Base-by-base conservation (phyloP, 2,329 filamentous ascomycete species). In the Coniochaeta prunicola region DNA sequence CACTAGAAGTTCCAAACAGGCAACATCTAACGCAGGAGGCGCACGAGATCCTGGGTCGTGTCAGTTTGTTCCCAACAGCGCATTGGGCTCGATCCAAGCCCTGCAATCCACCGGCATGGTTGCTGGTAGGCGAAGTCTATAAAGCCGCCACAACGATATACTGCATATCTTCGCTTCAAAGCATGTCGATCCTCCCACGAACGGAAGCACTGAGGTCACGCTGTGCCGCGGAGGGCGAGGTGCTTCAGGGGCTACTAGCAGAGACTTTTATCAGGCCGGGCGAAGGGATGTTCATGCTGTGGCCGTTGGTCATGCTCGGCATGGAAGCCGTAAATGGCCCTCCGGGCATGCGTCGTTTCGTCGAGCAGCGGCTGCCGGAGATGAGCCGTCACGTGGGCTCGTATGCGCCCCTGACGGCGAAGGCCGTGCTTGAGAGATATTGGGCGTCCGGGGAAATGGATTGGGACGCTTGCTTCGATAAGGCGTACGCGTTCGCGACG, bases 391-490 rank as follows among this genome's bases (percentile, higher is more conserved):
- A 63, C 12, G 58, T 66, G 4, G 71, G 70, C 2, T 68, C 68
- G 1, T 67, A 66, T 40, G 63, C 65, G 17, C 72, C 73, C 4
- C 60, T 72, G 26, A 62, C 63, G 24, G 71, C 70, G 2, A 70
- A 69, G 58, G 38, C 28, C 0, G 62, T 72, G 1, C 63, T 76
- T 1, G 66, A 73, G 57, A 64, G 28, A 19, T 76, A 72, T 50
- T 75, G 73, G 74, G 61, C 62, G 3, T 71, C 69, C 0, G 66
- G 68, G 0, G 53, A 64, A 57, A 67, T 62, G 3, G 17, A 57
- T 3, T 76, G 74, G 73, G 73, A 76, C 64, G 63, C 60, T 36
- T 76, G 74, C 61, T 76, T 75, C 54, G 71, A 74, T 53, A 63
- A 60, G 50, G 67, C 69, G 28, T 72, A 72, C 53, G 63, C 63